Evolutionary conservation across 257 asterid genomes (phyloP).

Genomic region (Gentiana dahurica): DNA sequence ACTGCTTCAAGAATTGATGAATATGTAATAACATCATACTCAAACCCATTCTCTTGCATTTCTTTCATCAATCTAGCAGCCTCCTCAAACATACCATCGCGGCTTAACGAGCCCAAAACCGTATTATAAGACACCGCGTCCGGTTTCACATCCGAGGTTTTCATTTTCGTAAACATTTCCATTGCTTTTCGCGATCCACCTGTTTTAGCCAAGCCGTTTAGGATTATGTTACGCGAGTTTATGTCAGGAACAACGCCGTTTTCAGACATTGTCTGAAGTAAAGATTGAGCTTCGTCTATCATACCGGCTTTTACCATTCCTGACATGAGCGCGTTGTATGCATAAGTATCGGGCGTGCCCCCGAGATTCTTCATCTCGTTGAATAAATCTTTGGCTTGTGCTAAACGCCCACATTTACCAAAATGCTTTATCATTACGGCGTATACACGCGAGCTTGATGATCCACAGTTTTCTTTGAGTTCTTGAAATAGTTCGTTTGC

Average conservation of each 20-base stretch:
- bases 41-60: conserved; percentile 29
- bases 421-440: conserved; percentile 45
- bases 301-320: conserved; percentile 33
- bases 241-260: conserved; percentile 29
- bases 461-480: conserved; percentile 34
- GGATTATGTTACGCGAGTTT: conserved; percentile 29
- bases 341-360: conserved; percentile 31
- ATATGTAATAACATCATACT: conserved; percentile 32
- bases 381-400: conserved; percentile 28
- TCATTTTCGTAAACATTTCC: conserved; percentile 30
- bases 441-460: conserved; percentile 33
- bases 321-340: conserved; percentile 39
- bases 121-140: conserved; percentile 36
- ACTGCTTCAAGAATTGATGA: conserved; percentile 39
- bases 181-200: conserved; percentile 28
- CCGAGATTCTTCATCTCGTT: conserved; percentile 28
- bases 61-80: conserved; percentile 43
- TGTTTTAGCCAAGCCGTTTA: conserved; percentile 28
- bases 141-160: conserved; percentile 17
- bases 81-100: conserved; percentile 45
- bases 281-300: conserved; percentile 29
- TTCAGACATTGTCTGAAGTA: conserved; percentile 27
- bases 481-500: conserved; percentile 45
- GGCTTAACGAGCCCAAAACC: conserved; percentile 32
- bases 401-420: conserved; percentile 31